phyloP scores from a whole-genome alignment of 1,284 basidiomycete species.

The Ustanciosporium gigantosporum region DNA sequence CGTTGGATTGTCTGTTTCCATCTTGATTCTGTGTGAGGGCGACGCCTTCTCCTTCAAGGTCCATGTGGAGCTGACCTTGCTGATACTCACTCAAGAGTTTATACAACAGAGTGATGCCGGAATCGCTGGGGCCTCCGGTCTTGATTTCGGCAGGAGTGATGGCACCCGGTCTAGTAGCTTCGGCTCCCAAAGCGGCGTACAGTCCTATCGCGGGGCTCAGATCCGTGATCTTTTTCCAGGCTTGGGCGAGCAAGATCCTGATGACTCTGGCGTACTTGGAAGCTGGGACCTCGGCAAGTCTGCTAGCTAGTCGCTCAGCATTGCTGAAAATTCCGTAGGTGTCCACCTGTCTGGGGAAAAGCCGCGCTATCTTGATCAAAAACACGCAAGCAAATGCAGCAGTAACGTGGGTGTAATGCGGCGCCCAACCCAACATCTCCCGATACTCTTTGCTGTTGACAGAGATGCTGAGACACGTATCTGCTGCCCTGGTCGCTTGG shows the following conservation, averaged over 20 bases:
- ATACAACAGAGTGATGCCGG: conserved; percentile 35
- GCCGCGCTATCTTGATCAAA: conserved; percentile 84
- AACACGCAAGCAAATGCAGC: conserved; percentile 89
- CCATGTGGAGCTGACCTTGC: conserved; percentile 11
- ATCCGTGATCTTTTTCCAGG: conserved; percentile 43
- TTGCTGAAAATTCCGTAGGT: conserved; percentile 73
- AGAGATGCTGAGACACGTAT: conserved; percentile 78
- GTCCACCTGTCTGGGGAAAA: conserved; percentile 80
- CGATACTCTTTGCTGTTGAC: conserved; percentile 74
- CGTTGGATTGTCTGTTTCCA: background rate
- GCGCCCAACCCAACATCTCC: conserved; percentile 82
- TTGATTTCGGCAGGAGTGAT: conserved; percentile 44
- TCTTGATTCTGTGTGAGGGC: background rate
- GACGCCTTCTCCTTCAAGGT: background rate
- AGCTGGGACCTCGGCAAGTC: conserved; percentile 80
- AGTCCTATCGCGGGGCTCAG: conserved; percentile 36
- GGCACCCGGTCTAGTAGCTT: conserved; percentile 29
- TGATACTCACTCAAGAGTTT: conserved; percentile 38
- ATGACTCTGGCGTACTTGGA: conserved; percentile 38
- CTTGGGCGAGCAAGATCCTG: conserved; percentile 28
- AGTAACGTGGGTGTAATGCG: conserved; percentile 87
- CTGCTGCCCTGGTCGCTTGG: conserved; percentile 87
- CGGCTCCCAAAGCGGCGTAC: conserved; percentile 36
- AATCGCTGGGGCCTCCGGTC: conserved; percentile 32
- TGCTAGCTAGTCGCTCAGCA: conserved; percentile 79